Base-by-base conservation (phyloP, 805 yeast genomes). In the Nakazawaea holstii region DNA sequence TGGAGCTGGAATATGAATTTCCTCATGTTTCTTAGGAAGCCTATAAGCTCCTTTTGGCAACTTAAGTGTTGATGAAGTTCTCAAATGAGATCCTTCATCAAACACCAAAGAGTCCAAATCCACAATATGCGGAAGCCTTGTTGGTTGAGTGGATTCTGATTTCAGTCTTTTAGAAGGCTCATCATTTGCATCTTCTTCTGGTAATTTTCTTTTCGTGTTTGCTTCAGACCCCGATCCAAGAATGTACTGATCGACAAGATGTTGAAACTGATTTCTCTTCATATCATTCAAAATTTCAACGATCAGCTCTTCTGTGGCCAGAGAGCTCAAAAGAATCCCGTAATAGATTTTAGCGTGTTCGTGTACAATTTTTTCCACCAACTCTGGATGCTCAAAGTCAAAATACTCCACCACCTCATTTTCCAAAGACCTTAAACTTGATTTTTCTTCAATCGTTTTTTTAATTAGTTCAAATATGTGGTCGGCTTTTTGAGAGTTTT, bases 1-100 rank as follows among this genome's bases (percentile, higher is more conserved):
- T 0, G 97, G 96, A 0, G 97, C 83, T 0, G 99, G 99, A n/a
- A 94, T 79, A 52, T 83, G 90, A 33, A 91, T 87, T 55, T 89
- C 95, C 59, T 92, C 98, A 65, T 92, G 92, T 49, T 78, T 80
- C 53, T 82, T 82, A 10, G 79, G 77, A 50, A 86, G 78, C 57
- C 87, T 89, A 60, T 79, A 86, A 0, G 98, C 86, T 3, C 95
- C 96, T 49, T 76, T 76, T 0, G 99, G 98, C 3, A 94, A 74
- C 45, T 75, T 74, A 20, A 94, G 79, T 50, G 81, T 84, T 1
- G 84, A 67, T 0, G 77, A 72, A 1, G 90, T 76, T 77, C 84
- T 73, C 9, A 85, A 67, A 54, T 79, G 86, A 0, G 85, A 69
- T 0, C 94, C 92, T 59, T 87, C 84, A 32, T 84, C 89, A 57